Percentiles rank a stretch among this genome's conserved stretches.
Evolutionary conservation across 495 filamentous ascomycete genomes (phyloP).

Genomic region (Darksidea phi): DNA sequence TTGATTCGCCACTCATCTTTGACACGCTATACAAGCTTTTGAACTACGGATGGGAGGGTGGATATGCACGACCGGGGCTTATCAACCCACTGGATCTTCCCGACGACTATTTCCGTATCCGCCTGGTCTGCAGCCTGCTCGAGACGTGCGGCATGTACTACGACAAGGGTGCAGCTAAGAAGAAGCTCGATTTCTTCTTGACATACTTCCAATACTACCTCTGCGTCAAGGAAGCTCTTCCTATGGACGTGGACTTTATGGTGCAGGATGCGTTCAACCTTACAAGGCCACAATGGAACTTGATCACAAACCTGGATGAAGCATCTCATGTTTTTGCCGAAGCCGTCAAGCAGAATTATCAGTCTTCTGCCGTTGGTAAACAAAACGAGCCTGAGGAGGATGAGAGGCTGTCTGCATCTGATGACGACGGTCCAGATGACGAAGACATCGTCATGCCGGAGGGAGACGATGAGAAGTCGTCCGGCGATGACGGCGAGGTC

Average conservation of each 20-base stretch:
- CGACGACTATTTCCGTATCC: slow-evolving; percentile 94
- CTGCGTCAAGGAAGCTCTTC: slow-evolving; percentile 83
- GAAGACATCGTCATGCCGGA: slow-evolving; percentile 51
- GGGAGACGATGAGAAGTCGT: slow-evolving; percentile 57
- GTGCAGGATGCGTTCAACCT: slow-evolving; percentile 86
- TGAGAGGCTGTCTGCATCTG: slow-evolving; percentile 46
- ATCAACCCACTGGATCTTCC: slow-evolving; percentile 76
- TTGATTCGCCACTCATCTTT: slow-evolving; percentile 94
- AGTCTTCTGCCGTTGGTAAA: slow-evolving; percentile 60
- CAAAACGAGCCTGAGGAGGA: slow-evolving; percentile 58
- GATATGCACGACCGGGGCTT: slow-evolving; percentile 74
- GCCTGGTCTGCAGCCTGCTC: slow-evolving; percentile 81
- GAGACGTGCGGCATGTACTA: slow-evolving; percentile 97
- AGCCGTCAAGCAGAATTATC: slow-evolving; percentile 83
- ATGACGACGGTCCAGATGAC: slow-evolving; percentile 45
- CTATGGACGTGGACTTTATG: slow-evolving; percentile 97
- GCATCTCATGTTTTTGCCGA: slow-evolving; percentile 82
- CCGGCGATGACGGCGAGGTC: slow-evolving; percentile 60
- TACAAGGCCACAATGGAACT: slow-evolving; percentile 87
- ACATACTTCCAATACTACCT: slow-evolving; percentile 98
- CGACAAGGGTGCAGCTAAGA: slow-evolving; percentile 86
- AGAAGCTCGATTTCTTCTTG: slow-evolving; percentile 97
- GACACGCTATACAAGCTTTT: slow-evolving; percentile 92
- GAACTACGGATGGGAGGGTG: slow-evolving; percentile 83
- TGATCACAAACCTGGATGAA: slow-evolving; percentile 76